Percentiles rank a stretch among this genome's conserved stretches.
phyloP scores from a whole-genome alignment of 805 yeast species.

The Ogataea henricii region DNA sequence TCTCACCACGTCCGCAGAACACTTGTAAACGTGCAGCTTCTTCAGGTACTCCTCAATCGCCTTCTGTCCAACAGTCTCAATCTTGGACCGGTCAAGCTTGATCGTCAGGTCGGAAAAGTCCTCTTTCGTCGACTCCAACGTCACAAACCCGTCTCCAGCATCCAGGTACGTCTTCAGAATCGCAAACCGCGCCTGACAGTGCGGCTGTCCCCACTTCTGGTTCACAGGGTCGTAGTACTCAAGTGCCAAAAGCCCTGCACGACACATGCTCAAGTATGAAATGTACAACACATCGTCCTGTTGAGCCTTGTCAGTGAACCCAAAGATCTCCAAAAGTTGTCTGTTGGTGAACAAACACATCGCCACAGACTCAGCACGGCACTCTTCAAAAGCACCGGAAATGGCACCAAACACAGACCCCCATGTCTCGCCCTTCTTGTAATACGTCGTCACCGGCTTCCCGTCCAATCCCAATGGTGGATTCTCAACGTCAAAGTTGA shows the following conservation, averaged over 20 bases:
- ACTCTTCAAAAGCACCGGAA: constrained; percentile 89
- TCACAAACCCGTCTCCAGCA: constrained; percentile 61
- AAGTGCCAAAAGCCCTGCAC: constrained; percentile 82
- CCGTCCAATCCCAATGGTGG: constrained; percentile 66
- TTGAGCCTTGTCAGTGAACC: constrained; percentile 54
- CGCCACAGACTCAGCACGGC: constrained; percentile 91
- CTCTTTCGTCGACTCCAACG: constrained; percentile 49
- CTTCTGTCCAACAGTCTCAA: constrained; percentile 67
- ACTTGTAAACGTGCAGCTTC: constrained; percentile 76
- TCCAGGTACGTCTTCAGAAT: constrained; percentile 74
- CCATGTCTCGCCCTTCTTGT: constrained; percentile 86
- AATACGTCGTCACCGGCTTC: constrained; percentile 65
- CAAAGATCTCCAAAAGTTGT: constrained; percentile 71
- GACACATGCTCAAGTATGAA: constrained; percentile 78
- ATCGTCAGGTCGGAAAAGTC: constrained; percentile 61
- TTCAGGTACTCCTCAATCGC: constrained; percentile 71
- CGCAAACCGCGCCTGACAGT: constrained; percentile 90
- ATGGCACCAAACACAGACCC: constrained; percentile 79
- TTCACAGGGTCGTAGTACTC: constrained; percentile 87
- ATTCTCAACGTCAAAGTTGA: constrained; percentile 66
- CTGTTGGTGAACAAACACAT: constrained; percentile 73
- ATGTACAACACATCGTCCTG: constrained; percentile 66
- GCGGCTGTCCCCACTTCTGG: constrained; percentile 91
- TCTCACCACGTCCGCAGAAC: constrained; percentile 67
- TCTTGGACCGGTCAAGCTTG: constrained; percentile 59